Percentiles rank a stretch among this genome's conserved stretches.
These are phyloP conservation scores for Anacardium occidentale DNA, from an alignment of 345 rosid species.

Conservation along the genomic window DNA sequence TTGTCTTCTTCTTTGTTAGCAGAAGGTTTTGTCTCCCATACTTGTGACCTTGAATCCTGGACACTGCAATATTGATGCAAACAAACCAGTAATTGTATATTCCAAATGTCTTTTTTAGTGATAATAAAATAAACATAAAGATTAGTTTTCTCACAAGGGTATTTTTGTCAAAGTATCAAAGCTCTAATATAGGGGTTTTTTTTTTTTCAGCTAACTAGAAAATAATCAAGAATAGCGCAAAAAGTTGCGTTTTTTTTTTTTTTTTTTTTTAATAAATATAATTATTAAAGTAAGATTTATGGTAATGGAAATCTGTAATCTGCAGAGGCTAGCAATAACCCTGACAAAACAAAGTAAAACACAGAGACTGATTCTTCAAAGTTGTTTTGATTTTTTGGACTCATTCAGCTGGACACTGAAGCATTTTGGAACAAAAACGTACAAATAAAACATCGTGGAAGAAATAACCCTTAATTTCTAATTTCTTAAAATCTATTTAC, in stretches of 20 bases:
- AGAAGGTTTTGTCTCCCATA: constrained; percentile 50
- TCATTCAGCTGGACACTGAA: constrained; percentile 26
- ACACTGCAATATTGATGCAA: constrained; percentile 30
- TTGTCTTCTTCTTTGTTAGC: constrained; percentile 48
- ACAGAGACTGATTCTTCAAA: constrained; percentile 37
- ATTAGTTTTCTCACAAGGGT: neutral
- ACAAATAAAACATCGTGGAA: constrained; percentile 16
- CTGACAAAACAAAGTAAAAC: constrained; percentile 36
- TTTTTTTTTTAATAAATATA: too few relatives aligned
- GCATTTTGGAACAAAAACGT: constrained; percentile 12
- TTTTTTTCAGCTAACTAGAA: neutral
- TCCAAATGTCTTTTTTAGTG: too few relatives aligned
- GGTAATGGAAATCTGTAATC: constrained; percentile 17
- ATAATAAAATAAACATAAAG: too few relatives aligned
- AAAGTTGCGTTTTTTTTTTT: neutral
- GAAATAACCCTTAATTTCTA: constrained; percentile 16
- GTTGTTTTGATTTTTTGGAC: constrained; percentile 27
- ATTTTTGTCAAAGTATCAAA: neutral
- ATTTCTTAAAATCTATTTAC: constrained; percentile 7
- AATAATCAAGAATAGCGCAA: neutral
- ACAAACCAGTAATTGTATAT: too few relatives aligned
- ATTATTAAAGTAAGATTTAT: constrained; percentile 14
- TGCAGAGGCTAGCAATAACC: constrained; percentile 23
- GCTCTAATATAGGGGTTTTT: neutral
- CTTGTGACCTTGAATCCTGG: constrained; percentile 52